Evolutionary conservation across 192 early-diverging fungal species (phyloP).

Genomic region (Diversispora eburnea): DNA sequence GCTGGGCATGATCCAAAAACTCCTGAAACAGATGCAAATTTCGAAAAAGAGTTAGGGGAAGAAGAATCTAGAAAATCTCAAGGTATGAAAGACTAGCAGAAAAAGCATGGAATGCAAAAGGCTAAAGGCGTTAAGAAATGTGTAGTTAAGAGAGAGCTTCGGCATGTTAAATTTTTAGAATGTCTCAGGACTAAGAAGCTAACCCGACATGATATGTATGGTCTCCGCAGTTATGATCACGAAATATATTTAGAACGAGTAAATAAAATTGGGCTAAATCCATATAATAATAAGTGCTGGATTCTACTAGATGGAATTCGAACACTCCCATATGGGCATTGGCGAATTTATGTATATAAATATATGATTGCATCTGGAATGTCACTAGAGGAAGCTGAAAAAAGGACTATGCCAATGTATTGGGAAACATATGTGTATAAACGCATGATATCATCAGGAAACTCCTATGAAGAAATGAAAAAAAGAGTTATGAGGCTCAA

Average conservation of each 20-base stretch:
- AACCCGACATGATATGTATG: conserved; percentile 25
- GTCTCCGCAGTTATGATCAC: conserved; percentile 14
- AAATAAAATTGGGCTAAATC: conserved; percentile 24
- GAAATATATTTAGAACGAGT: conserved; percentile 16
- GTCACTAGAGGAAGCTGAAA: conserved; percentile 13
- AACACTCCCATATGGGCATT: conserved; percentile 22
- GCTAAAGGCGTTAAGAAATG: conserved; percentile 26
- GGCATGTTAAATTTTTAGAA: conserved; percentile 22
- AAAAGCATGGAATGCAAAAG: conserved; percentile 24
- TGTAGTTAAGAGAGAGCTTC: conserved; percentile 21
- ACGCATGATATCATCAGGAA: too few relatives aligned
- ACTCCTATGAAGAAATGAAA: too few relatives aligned
- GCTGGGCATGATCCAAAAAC: conserved; percentile 19
- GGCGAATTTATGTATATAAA: conserved; percentile 16
- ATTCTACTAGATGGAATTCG: conserved; percentile 21
- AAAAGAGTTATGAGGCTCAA: too few relatives aligned
- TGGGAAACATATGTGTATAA: neutral
- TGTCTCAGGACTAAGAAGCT: conserved; percentile 15
- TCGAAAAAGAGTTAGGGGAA: conserved; percentile 26
- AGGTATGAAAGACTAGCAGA: conserved; percentile 9
- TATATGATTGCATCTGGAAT: conserved; percentile 2
- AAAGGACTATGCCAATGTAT: conserved; percentile 20
- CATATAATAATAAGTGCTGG: conserved; percentile 22
- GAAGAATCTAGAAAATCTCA: conserved; percentile 21
- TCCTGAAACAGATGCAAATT: conserved; percentile 18